These are phyloP conservation scores for Calocera cornea DNA, from an alignment of 768 basidiomycete species.

Conservation along the genomic window DNA sequence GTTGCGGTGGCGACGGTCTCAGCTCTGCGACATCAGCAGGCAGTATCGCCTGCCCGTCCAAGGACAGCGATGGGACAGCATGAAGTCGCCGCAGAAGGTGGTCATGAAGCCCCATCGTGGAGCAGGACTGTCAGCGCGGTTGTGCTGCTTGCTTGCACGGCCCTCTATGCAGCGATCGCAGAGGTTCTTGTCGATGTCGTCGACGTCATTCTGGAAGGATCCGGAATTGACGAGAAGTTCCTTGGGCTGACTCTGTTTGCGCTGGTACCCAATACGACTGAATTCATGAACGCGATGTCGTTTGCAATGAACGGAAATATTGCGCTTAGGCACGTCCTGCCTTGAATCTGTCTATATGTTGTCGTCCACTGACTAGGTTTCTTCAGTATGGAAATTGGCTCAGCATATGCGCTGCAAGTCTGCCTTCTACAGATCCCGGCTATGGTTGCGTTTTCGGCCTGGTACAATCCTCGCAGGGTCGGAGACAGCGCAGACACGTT, in stretches of 20 bases:
- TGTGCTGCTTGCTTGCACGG: conserved; percentile 78
- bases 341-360: conserved; percentile 7
- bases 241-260: conserved; percentile 93
- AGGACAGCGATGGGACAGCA: conserved; percentile 23
- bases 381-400: conserved; percentile 94
- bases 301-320: conserved; percentile 97
- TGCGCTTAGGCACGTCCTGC: conserved; percentile 59
- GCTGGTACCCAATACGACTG: conserved; percentile 94
- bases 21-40: conserved; percentile 70
- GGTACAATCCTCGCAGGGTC: conserved; percentile 77
- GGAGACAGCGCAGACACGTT: conserved; percentile 81
- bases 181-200: conserved; percentile 92
- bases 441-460: conserved; percentile 97
- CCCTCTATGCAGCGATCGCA: conserved; percentile 88
- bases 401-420: conserved; percentile 95
- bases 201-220: conserved; percentile 78
- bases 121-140: conserved; percentile 79
- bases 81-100: conserved; percentile 42
- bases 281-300: conserved; percentile 99
- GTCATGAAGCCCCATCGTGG: conserved; percentile 95
- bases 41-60: conserved; percentile 36
- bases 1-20: conserved; percentile 90
- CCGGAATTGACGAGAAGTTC: conserved; percentile 94
- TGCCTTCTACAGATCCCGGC: conserved; percentile 95
- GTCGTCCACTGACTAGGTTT: not conserved